Evolutionary conservation across 2,329 filamentous ascomycete species (phyloP).

Genomic region (Alternaria sp.): DNA sequence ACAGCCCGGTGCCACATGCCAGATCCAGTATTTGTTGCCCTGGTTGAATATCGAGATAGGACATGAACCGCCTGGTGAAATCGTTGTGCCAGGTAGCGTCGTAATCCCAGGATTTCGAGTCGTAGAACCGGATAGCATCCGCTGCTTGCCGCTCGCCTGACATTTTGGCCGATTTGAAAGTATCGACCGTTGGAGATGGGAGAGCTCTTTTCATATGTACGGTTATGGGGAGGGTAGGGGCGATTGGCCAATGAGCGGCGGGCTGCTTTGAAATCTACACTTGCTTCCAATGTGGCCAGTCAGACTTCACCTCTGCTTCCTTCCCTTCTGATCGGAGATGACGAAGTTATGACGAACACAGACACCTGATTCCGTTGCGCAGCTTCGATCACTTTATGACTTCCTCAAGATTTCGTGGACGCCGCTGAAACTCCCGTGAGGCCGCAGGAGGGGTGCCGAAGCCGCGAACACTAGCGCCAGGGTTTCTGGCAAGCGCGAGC

Average conservation of each 20-base stretch:
- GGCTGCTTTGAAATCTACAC: neutral
- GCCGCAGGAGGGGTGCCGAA: constrained; percentile 14
- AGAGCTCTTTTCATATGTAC: neutral
- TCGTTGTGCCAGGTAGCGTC: constrained; percentile 51
- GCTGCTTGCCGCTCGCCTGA: constrained; percentile 30
- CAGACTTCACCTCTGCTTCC: neutral
- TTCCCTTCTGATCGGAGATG: neutral
- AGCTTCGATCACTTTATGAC: neutral
- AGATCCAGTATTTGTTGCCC: constrained; percentile 54
- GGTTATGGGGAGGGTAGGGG: neutral
- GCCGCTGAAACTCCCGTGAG: constrained; percentile 4
- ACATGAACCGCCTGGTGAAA: constrained; percentile 49
- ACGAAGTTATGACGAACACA: neutral
- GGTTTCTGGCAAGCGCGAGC: constrained; percentile 3
- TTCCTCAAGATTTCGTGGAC: neutral
- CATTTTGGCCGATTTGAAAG: constrained; percentile 10
- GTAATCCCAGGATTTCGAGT: constrained; percentile 44
- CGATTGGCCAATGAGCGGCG: constrained; percentile 1
- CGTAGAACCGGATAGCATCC: constrained; percentile 44
- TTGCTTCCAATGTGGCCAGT: constrained; percentile 10
- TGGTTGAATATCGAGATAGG: constrained; percentile 36
- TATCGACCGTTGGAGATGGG: neutral
- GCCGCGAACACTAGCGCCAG: neutral
- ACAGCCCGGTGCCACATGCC: constrained; percentile 55
- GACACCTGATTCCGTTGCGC: neutral